These are phyloP conservation scores for Monosporozyma solicola DNA, from an alignment of 805 yeast species.

Conservation along the genomic window DNA sequence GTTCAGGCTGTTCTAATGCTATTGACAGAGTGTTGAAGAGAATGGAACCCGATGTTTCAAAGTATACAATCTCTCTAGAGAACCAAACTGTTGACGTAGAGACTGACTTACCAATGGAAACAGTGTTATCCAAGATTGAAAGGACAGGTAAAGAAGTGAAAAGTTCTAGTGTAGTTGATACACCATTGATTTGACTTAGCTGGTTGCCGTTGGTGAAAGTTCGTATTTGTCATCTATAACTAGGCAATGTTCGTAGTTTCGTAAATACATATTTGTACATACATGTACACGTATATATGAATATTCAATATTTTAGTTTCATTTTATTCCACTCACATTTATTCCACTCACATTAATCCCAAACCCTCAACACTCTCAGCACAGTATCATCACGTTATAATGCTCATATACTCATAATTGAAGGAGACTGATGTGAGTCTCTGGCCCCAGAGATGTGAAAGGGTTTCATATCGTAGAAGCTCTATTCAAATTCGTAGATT, in stretches of 20 bases:
- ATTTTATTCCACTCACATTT: neutral
- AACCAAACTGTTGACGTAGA: slow-evolving; percentile 74
- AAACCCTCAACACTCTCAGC: too few relatives aligned
- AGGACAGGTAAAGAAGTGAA: slow-evolving; percentile 86
- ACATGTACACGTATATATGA: neutral
- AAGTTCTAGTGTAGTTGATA: slow-evolving; percentile 38
- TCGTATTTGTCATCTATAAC: neutral
- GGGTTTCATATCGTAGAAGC: neutral
- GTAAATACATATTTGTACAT: neutral
- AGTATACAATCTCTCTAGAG: slow-evolving; percentile 66
- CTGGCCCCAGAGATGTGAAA: too few relatives aligned
- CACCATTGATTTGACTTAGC: slow-evolving; percentile 25
- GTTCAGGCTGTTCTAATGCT: slow-evolving; percentile 84
- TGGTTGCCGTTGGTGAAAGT: too few relatives aligned
- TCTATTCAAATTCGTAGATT: neutral
- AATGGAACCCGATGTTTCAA: slow-evolving; percentile 60
- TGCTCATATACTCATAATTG: too few relatives aligned
- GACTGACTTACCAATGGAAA: slow-evolving; percentile 59
- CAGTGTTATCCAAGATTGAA: slow-evolving; percentile 68
- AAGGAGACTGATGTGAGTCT: too few relatives aligned
- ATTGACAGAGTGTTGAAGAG: slow-evolving; percentile 65
- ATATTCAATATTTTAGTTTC: neutral
- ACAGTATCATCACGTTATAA: too few relatives aligned
- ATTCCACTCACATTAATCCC: neutral
- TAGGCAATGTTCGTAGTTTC: neutral